Base-by-base conservation (phyloP, 208 protist species). In the Blastocrithidia nonstop region DNA sequence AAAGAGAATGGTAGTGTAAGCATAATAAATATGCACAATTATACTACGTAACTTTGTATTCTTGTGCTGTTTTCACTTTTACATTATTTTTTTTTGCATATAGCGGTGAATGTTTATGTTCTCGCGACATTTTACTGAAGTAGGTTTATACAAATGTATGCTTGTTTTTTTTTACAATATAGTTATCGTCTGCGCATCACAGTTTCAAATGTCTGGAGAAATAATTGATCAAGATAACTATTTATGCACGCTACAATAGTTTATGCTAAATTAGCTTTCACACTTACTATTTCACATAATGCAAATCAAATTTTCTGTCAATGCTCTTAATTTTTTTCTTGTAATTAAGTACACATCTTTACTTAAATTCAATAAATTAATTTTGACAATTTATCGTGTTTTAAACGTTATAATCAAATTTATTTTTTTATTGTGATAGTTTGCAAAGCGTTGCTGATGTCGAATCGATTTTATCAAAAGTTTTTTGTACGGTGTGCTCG, bases 401-500 rank as follows among this genome's bases (percentile, higher is more conserved):
- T n/a, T n/a, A n/a, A n/a, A n/a, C n/a, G n/a, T n/a, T n/a, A n/a
- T n/a, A n/a, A n/a, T n/a, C n/a, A n/a, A n/a, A n/a, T n/a, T n/a
- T n/a, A n/a, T n/a, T 35, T 35, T 11, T n/a, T 35, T 35, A n/a
- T 35, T 11, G n/a, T n/a, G 29, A 35, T n/a, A 35, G 29, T n/a
- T 22, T 13, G 13, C 25, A 21, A 20, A 47, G 42, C 2, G 16
- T 5, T 5, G n/a, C n/a, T n/a, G 39, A 44, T 22, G 15, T 4
- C 39, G 15, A 85, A 82, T 49, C 67, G 82, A 9, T 92, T 76
- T 41, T 77, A 72, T 27, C 77, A 88, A 43, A 83, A 84, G 50
- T 71, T 76, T 32, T 88, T 72, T 42, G 43, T 88, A 20, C 68
- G 61, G 3, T 92, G 82, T 45, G 82, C 70, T 16, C 46, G 68